Evolutionary conservation across 2,329 filamentous ascomycete species (phyloP).

Genomic region (Fusarium sp.): DNA sequence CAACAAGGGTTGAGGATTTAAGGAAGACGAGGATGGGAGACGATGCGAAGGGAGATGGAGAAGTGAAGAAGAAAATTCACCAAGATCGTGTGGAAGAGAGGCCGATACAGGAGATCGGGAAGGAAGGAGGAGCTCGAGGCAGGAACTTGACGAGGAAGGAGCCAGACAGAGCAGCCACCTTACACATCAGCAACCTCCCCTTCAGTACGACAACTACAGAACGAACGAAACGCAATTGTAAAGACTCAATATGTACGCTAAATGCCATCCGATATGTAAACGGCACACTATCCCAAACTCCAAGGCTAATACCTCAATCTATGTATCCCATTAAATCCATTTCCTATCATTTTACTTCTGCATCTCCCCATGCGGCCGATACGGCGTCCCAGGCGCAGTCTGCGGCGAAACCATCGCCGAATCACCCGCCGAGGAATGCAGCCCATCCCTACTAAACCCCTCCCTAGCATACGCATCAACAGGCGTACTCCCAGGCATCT

Average conservation of each 20-base stretch:
- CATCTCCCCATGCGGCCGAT: neutral
- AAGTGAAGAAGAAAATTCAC: too few relatives aligned
- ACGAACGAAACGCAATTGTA: too few relatives aligned
- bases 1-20: too few relatives aligned
- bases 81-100: too few relatives aligned
- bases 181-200: too few relatives aligned
- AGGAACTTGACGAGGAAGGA: too few relatives aligned
- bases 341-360: neutral
- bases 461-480: neutral
- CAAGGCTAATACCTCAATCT: slow-evolving; percentile 20
- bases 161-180: too few relatives aligned
- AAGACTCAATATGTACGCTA: slow-evolving; percentile 15
- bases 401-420: neutral
- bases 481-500: slow-evolving; percentile 29
- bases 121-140: too few relatives aligned
- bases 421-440: neutral
- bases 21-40: too few relatives aligned
- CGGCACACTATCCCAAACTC: slow-evolving; percentile 24
- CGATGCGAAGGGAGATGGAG: too few relatives aligned
- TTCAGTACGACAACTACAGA: too few relatives aligned
- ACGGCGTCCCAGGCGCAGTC: slow-evolving; percentile 24
- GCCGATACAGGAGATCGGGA: too few relatives aligned
- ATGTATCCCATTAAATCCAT: slow-evolving; percentile 13
- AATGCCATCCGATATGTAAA: neutral
- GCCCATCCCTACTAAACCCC: neutral